phyloP scores from a whole-genome alignment of 2,329 filamentous ascomycete genomes.

The Albophoma yamanashiensis region DNA sequence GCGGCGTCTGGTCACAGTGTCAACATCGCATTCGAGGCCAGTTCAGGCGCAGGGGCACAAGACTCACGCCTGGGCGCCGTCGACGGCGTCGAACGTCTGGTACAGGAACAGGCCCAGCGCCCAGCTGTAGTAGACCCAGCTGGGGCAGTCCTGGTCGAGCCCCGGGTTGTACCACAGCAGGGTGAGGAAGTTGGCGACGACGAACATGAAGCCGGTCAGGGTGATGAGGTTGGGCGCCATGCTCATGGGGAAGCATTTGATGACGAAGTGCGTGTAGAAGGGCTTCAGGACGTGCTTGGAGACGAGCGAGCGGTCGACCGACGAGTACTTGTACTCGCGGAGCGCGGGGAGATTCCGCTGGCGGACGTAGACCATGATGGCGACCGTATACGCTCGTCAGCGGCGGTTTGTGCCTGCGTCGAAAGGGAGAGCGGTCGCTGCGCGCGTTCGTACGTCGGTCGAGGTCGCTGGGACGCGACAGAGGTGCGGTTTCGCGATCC shows the following conservation, averaged over 20 bases:
- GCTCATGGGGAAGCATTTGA: conserved; percentile 86
- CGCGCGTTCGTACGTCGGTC: neutral
- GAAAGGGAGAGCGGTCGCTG: neutral
- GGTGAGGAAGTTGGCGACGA: conserved; percentile 81
- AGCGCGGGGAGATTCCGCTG: conserved; percentile 81
- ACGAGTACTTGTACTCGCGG: conserved; percentile 90
- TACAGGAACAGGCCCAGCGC: conserved; percentile 85
- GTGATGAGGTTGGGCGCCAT: conserved; percentile 92
- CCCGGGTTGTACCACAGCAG: conserved; percentile 94
- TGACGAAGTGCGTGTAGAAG: conserved; percentile 91
- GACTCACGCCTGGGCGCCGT: conserved; percentile 81
- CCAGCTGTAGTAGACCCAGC: conserved; percentile 94
- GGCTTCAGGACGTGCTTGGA: conserved; percentile 95
- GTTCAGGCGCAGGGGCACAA: neutral
- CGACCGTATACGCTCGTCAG: conserved; percentile 2
- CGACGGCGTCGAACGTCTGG: conserved; percentile 96
- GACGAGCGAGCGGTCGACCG: conserved; percentile 79
- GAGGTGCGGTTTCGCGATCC: neutral
- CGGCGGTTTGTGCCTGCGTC: neutral
- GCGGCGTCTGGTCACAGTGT: conserved; percentile 47
- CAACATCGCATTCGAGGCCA: neutral
- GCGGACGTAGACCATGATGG: conserved; percentile 84
- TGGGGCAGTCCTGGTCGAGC: conserved; percentile 83
- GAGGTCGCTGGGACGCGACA: neutral
- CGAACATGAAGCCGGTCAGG: conserved; percentile 79